Evolutionary conservation across 1,284 basidiomycete species (phyloP).

Genomic region (Cryptococcus sp.): DNA sequence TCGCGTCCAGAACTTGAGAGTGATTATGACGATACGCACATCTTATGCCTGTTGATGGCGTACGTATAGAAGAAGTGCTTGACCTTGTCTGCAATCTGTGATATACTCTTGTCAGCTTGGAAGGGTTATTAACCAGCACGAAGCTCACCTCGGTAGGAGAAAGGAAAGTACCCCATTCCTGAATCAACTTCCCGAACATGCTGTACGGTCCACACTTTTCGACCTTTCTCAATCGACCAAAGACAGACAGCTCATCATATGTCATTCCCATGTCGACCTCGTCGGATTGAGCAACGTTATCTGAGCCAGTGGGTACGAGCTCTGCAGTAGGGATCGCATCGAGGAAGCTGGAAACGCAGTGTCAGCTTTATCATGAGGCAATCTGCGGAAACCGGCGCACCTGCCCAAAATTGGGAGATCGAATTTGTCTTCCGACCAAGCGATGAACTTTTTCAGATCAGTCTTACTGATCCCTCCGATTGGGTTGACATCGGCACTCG

Average conservation of each 20-base stretch:
- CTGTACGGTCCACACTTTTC: conserved; percentile 97
- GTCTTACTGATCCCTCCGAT: conserved; percentile 98
- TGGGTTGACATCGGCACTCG: conserved; percentile 86
- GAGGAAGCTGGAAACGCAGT: conserved; percentile 67
- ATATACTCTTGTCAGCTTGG: conserved; percentile 1
- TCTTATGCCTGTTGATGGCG: conserved; percentile 96
- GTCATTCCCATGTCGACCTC: conserved; percentile 99
- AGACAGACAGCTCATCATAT: conserved; percentile 93
- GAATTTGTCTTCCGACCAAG: conserved; percentile 75
- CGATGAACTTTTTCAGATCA: conserved; percentile 94
- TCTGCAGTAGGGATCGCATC: conserved; percentile 93
- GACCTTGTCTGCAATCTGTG: conserved; percentile 92
- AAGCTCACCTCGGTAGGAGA: conserved; percentile 73
- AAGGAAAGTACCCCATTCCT: conserved; percentile 78
- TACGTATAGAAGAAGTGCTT: conserved; percentile 98
- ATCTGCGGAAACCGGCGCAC: conserved; percentile 55
- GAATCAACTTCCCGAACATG: conserved; percentile 91
- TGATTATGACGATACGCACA: conserved; percentile 57
- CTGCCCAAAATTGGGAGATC: conserved; percentile 78
- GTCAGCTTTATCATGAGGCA: neutral
- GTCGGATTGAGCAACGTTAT: conserved; percentile 91
- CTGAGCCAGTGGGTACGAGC: conserved; percentile 85
- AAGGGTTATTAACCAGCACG: neutral
- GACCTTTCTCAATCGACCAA: conserved; percentile 90
- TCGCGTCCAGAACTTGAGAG: too few species aligned